A percentile compares a stretch with the other conserved stretches of the same genome.
These are phyloP conservation scores for Starmerella sp. DNA, from an alignment of 805 yeast genomes.

Conservation along the genomic window DNA sequence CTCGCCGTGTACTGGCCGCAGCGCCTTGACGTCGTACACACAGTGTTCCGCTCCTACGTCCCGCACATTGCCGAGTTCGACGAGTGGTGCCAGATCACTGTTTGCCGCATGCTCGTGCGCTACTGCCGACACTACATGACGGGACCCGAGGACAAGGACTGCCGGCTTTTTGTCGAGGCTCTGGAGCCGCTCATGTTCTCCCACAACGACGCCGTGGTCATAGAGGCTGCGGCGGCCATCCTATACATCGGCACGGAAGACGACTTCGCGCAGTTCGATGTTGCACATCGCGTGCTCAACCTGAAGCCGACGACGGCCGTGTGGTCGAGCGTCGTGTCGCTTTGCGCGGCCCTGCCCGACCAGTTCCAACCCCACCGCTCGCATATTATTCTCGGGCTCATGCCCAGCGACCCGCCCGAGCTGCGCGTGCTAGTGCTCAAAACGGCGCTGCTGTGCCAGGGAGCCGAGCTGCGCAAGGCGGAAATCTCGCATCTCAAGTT, in stretches of 20 bases:
- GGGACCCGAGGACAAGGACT: conserved; percentile 47
- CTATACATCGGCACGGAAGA: conserved; percentile 48
- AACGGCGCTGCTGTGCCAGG: conserved; percentile 16
- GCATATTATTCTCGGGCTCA: conserved; percentile 37
- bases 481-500: conserved; percentile 39
- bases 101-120: conserved; percentile 52
- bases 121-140: conserved; percentile 55
- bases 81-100: conserved; percentile 54
- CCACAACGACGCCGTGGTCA: conserved; percentile 46
- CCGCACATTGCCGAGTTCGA: conserved; percentile 43
- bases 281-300: conserved; percentile 42
- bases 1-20: conserved; percentile 44
- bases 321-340: conserved; percentile 37
- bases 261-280: conserved; percentile 37
- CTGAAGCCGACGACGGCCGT: conserved; percentile 33
- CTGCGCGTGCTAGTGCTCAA: conserved; percentile 46
- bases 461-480: conserved; percentile 35
- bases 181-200: conserved; percentile 40
- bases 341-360: conserved; percentile 30
- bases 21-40: conserved; percentile 57
- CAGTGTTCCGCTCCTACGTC: conserved; percentile 52
- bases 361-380: conserved; percentile 26
- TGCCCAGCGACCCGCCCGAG: conserved; percentile 40
- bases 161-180: conserved; percentile 42
- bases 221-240: conserved; percentile 49